A percentile compares a stretch with the other conserved stretches of the same genome.
Conservation (phyloP, 73 alveolate genomes). For the Blepharisma stoltei region DNA sequence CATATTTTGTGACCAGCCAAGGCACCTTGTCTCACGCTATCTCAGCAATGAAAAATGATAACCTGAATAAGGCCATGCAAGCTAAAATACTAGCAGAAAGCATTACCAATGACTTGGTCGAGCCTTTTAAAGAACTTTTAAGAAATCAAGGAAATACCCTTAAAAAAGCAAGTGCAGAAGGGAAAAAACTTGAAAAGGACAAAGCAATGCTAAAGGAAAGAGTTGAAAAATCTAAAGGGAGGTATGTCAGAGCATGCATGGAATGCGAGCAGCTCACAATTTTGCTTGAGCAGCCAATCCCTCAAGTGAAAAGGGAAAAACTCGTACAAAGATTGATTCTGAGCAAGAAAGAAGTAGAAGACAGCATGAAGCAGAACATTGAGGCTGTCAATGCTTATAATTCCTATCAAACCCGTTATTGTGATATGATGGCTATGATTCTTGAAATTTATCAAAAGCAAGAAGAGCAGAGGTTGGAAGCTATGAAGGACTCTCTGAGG, state of each 20-base stretch:
- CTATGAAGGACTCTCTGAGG: conserved; percentile 35
- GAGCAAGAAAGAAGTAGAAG: background rate
- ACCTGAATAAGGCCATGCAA: conserved; percentile 22
- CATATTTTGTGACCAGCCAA: background rate
- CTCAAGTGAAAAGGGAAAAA: conserved; percentile 10
- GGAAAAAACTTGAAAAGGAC: background rate
- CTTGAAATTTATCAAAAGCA: conserved; percentile 32
- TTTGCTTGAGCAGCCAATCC: conserved; percentile 1
- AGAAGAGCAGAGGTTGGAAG: conserved; percentile 33
- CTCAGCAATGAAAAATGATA: conserved; percentile 28
- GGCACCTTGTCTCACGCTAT: conserved; percentile 31
- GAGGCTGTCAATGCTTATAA: background rate
- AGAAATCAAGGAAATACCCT: conserved; percentile 19
- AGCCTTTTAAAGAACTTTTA: conserved; percentile 25
- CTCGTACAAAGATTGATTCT: background rate
- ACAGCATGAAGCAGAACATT: background rate
- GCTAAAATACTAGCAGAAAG: conserved; percentile 15
- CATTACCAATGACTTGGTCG: conserved; percentile 20
- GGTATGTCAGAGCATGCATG: conserved; percentile 17
- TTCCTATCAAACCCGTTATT: background rate
- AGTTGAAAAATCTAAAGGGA: background rate
- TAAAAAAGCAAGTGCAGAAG: conserved; percentile 13
- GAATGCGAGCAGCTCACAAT: conserved; percentile 16
- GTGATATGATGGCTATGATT: conserved; percentile 19
- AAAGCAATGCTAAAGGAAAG: background rate